Evolutionary conservation across 1,284 basidiomycete genomes (phyloP).

Genomic region (Sporisorium sorghi): DNA sequence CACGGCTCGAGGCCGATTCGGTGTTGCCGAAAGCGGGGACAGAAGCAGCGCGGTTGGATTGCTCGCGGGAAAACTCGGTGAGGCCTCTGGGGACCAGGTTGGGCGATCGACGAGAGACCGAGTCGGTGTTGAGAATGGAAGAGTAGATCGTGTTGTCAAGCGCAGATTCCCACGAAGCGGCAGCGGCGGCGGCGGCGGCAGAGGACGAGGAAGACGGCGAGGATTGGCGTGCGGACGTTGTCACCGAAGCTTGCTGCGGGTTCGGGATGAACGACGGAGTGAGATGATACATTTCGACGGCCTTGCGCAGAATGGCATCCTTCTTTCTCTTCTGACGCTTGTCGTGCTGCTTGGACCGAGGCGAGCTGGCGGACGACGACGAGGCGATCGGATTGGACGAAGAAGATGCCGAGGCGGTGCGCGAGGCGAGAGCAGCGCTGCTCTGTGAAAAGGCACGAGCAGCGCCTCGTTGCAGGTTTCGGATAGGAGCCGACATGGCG

Average conservation of each 20-base stretch:
- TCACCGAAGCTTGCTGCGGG: conserved; percentile 21
- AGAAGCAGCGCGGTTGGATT: conserved; percentile 37
- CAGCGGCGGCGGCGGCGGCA: too few relatives aligned
- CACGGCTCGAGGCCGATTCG: conserved; percentile 22
- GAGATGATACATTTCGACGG: conserved; percentile 66
- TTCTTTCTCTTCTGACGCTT: conserved; percentile 36
- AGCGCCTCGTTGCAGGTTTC: conserved; percentile 34
- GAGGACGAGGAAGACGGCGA: conserved; percentile 14
- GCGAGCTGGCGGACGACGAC: conserved; percentile 24
- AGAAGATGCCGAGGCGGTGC: conserved; percentile 20
- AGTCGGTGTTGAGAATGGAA: conserved; percentile 49
- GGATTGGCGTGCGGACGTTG: conserved; percentile 12
- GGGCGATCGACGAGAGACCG: conserved; percentile 33
- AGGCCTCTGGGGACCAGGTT: conserved; percentile 42
- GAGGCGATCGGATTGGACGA: conserved; percentile 36
- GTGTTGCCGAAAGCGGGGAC: conserved; percentile 45
- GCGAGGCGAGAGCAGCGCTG: conserved; percentile 16
- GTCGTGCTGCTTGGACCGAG: conserved; percentile 21
- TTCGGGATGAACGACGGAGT: conserved; percentile 62
- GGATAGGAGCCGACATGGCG: conserved; percentile 49
- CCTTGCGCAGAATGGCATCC: conserved; percentile 58
- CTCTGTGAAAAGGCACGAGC: conserved; percentile 33
- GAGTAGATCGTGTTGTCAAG: conserved; percentile 49
- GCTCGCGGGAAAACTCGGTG: conserved; percentile 38
- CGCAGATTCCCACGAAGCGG: conserved; percentile 27